Conservation (phyloP, 106 monocot species). For the Narthecium ossifragum region DNA sequence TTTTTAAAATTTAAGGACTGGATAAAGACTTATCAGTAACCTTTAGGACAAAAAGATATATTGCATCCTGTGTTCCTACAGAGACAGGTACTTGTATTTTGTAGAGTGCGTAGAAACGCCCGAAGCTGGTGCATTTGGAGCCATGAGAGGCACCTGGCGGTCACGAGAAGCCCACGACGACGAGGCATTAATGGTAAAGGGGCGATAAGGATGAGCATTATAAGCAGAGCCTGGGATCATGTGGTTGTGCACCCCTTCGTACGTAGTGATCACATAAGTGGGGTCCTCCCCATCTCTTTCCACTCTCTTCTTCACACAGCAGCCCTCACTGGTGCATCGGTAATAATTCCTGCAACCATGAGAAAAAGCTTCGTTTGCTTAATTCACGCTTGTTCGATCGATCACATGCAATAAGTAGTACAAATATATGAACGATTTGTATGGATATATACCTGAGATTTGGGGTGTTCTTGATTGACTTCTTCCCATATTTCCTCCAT, state of each 20-base stretch:
- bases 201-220: background rate
- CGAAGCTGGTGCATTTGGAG: background rate
- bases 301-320: conserved; percentile 33
- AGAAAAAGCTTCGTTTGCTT: too few relatives aligned
- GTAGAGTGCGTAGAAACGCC: too few relatives aligned
- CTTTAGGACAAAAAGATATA: too few relatives aligned
- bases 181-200: background rate
- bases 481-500: conserved; percentile 41
- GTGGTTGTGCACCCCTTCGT: conserved; percentile 29
- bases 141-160: background rate
- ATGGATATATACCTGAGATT: conserved; percentile 20
- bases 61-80: too few relatives aligned
- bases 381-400: too few relatives aligned
- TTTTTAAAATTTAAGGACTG: too few relatives aligned
- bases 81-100: too few relatives aligned
- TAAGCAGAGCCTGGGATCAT: conserved; percentile 5
- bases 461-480: conserved; percentile 30
- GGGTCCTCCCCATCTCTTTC: conserved; percentile 29
- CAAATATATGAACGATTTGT: too few relatives aligned
- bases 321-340: conserved; percentile 20
- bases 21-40: too few relatives aligned
- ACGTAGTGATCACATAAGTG: conserved; percentile 28
- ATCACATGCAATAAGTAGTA: too few relatives aligned
- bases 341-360: conserved; percentile 28
- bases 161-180: background rate